These are phyloP conservation scores for Monosporozyma siamensis DNA, from an alignment of 805 yeast genomes.

Conservation along the genomic window DNA sequence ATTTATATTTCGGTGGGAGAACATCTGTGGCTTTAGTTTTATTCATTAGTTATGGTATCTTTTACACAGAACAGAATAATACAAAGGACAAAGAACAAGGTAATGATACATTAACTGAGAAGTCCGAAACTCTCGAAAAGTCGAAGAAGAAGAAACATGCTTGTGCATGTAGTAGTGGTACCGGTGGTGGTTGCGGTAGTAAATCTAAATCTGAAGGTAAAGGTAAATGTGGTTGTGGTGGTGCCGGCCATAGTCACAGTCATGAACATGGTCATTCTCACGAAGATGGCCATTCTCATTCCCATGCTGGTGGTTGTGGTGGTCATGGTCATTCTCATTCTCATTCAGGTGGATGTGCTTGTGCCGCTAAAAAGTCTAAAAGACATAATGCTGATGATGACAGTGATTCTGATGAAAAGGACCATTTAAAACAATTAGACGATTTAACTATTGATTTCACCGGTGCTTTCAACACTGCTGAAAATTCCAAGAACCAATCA, in stretches of 20 bases:
- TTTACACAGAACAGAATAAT: constrained; percentile 12
- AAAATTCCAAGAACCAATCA: constrained; percentile 7
- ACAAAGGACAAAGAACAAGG: background rate
- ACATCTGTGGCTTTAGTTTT: constrained; percentile 27
- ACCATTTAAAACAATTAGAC: constrained; percentile 7
- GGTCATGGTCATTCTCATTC: background rate
- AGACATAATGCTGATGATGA: background rate
- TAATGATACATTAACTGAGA: background rate
- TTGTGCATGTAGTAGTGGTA: constrained; percentile 15
- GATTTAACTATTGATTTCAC: constrained; percentile 35
- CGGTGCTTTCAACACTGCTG: constrained; percentile 23
- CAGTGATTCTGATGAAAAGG: background rate
- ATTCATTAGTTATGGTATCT: constrained; percentile 20
- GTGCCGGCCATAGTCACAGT: constrained; percentile 1
- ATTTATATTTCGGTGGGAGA: constrained; percentile 31
- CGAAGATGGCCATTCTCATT: background rate
- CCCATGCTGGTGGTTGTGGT: constrained; percentile 1
- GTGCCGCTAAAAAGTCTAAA: constrained; percentile 4
- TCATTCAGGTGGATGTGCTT: constrained; percentile 3
- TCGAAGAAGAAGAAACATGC: constrained; percentile 1
- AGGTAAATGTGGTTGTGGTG: constrained; percentile 8
- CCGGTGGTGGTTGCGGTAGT: constrained; percentile 14
- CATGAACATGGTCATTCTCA: constrained; percentile 1
- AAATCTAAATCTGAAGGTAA: constrained; percentile 5
- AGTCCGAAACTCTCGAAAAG: background rate